Conservation (phyloP, 805 yeast genomes). For the Candida taoyuanica region DNA sequence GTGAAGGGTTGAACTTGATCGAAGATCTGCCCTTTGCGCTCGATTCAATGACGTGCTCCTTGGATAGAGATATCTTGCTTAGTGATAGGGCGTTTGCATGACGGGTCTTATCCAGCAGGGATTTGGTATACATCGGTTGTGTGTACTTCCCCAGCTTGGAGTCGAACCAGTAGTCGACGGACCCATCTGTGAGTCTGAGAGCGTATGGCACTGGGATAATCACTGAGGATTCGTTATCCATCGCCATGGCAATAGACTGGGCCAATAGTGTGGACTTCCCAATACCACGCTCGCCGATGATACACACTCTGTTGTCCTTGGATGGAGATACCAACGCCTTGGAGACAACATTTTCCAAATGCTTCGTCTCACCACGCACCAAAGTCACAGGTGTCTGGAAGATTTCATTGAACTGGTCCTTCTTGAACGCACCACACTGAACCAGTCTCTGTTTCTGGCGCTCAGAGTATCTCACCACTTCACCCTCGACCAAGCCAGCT, state of each 20-base stretch:
- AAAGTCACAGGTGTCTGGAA: conserved; percentile 57
- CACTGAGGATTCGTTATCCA: conserved; percentile 36
- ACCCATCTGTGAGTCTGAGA: conserved; percentile 61
- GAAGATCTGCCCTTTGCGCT: conserved; percentile 31
- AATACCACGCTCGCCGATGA: conserved; percentile 69
- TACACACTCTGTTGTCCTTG: conserved; percentile 44
- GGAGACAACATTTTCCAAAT: conserved; percentile 36
- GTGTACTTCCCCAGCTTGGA: conserved; percentile 45
- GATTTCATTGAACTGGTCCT: conserved; percentile 64
- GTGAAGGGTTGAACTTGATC: conserved; percentile 26
- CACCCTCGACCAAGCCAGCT: conserved; percentile 17
- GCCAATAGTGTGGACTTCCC: conserved; percentile 75
- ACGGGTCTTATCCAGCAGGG: conserved; percentile 48
- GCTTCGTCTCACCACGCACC: conserved; percentile 44
- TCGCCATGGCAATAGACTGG: conserved; percentile 61
- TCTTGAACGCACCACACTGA: conserved; percentile 59
- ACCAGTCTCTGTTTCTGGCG: conserved; percentile 39
- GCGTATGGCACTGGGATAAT: conserved; percentile 64
- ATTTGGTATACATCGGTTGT: conserved; percentile 75
- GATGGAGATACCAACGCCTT: conserved; percentile 29
- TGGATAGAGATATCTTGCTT: conserved; percentile 30
- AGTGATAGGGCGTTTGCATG: conserved; percentile 41
- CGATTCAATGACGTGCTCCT: conserved; percentile 32
- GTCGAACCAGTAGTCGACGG: conserved; percentile 61
- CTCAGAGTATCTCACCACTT: conserved; percentile 37